phyloP scores from a whole-genome alignment of 1,284 basidiomycete genomes.

The Trichosporon sp. region DNA sequence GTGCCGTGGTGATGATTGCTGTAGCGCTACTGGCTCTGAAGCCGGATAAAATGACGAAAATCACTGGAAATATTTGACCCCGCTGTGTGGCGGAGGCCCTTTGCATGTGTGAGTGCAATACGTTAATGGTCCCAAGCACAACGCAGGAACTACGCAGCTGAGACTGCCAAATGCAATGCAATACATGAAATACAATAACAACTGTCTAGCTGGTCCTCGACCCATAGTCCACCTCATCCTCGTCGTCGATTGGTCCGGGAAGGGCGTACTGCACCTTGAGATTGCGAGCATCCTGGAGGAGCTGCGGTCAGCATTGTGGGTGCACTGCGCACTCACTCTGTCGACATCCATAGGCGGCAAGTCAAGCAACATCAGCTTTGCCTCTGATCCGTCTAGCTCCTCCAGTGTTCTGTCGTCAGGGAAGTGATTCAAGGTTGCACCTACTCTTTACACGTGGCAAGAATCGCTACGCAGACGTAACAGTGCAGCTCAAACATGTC shows the following conservation, averaged over 20 bases:
- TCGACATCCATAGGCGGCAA: conserved; percentile 55
- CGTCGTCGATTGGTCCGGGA: conserved; percentile 41
- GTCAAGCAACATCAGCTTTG: conserved; percentile 51
- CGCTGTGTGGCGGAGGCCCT: too few species aligned
- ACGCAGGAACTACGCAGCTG: too few species aligned
- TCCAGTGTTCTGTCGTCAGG: conserved; percentile 42
- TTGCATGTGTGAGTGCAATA: too few species aligned
- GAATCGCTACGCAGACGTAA: conserved; percentile 54
- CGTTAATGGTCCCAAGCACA: too few species aligned
- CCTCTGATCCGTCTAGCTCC: conserved; percentile 46
- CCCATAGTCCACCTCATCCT: conserved; percentile 14
- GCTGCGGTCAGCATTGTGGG: too few species aligned
- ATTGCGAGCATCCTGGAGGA: conserved; percentile 52
- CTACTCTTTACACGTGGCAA: conserved; percentile 54
- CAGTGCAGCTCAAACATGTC: conserved; percentile 55
- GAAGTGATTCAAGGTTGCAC: too few species aligned
- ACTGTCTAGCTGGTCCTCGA: background rate
- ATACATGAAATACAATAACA: conserved; percentile 16
- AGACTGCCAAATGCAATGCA: too few species aligned
- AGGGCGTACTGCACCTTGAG: conserved; percentile 44
- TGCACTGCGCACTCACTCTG: conserved; percentile 49
- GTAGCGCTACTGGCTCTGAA: too few species aligned
- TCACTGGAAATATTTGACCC: too few species aligned
- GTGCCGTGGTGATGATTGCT: background rate
- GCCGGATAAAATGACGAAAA: background rate